Conservation (phyloP, 495 filamentous ascomycete species). For the Aspergillus heteromorphus region DNA sequence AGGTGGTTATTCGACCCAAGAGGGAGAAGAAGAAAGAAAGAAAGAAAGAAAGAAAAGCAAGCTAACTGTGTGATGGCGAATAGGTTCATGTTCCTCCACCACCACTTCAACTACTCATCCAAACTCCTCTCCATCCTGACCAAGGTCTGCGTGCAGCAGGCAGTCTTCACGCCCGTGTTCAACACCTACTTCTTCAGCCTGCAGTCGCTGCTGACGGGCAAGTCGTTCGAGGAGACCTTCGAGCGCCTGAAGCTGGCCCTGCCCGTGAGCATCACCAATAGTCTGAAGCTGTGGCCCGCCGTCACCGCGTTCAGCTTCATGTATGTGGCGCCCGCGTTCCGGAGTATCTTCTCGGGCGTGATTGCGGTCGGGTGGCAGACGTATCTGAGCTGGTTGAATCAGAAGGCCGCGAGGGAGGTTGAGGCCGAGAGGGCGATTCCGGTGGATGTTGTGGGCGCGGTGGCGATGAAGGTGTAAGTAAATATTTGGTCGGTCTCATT, state of each 20-base stretch:
- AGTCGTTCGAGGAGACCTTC: constrained; percentile 53
- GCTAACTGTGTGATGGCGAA: neutral
- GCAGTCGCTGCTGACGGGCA: constrained; percentile 61
- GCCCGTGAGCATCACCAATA: constrained; percentile 69
- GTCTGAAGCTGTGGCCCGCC: constrained; percentile 83
- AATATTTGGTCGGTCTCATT: neutral
- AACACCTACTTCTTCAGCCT: constrained; percentile 89
- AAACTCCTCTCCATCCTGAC: constrained; percentile 62
- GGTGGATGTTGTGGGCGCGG: constrained; percentile 11
- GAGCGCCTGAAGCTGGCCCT: constrained; percentile 71
- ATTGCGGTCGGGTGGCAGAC: constrained; percentile 89
- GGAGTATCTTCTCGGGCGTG: constrained; percentile 69
- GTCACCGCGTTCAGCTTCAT: constrained; percentile 86
- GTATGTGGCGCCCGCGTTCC: constrained; percentile 70
- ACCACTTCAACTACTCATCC: constrained; percentile 74
- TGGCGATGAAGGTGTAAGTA: constrained; percentile 23
- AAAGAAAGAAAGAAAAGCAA: too few relatives aligned
- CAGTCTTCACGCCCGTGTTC: constrained; percentile 79
- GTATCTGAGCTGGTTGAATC: constrained; percentile 79
- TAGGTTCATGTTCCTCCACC: constrained; percentile 77
- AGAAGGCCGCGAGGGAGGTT: constrained; percentile 59
- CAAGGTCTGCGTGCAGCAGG: constrained; percentile 78
- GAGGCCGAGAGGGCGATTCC: constrained; percentile 24
- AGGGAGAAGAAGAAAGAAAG: too few relatives aligned
- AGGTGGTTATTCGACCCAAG: too few relatives aligned